Evolutionary conservation across 164 flowering plant species (phyloP).

Genomic region (Magnolia changhungtana): DNA sequence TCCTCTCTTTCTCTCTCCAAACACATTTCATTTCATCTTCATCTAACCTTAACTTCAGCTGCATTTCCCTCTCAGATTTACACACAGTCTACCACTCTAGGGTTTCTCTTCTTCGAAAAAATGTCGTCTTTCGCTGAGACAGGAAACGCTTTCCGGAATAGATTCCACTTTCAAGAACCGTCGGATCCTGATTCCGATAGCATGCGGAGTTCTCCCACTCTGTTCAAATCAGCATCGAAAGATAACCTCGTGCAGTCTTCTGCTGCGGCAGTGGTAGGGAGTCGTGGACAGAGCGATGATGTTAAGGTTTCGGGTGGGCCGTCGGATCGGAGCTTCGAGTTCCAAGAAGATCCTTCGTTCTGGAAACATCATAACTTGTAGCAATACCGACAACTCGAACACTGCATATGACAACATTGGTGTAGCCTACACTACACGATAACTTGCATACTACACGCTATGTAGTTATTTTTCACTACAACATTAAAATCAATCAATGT

Average conservation of each 20-base stretch:
- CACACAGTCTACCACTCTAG: not conserved
- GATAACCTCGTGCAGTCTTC: slow-evolving; percentile 23
- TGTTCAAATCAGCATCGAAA: slow-evolving; percentile 39
- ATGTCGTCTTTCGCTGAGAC: slow-evolving; percentile 72
- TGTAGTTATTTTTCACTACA: too few relatives aligned
- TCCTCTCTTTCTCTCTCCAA: not conserved
- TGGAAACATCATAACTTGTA: slow-evolving; percentile 72
- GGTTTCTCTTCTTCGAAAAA: not conserved
- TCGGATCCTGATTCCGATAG: slow-evolving; percentile 23
- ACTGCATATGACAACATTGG: too few relatives aligned
- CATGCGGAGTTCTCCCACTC: slow-evolving; percentile 43
- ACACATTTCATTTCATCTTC: not conserved
- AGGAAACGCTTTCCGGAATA: slow-evolving; percentile 56
- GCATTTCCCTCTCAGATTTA: not conserved
- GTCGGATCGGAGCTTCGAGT: slow-evolving; percentile 55
- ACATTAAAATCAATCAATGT: too few relatives aligned
- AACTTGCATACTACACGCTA: too few relatives aligned
- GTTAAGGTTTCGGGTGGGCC: slow-evolving; percentile 9
- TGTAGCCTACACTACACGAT: too few relatives aligned
- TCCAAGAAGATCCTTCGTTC: slow-evolving; percentile 76
- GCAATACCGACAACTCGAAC: too few relatives aligned
- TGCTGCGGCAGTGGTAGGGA: slow-evolving; percentile 12
- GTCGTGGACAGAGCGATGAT: slow-evolving; percentile 27
- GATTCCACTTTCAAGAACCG: slow-evolving; percentile 56
- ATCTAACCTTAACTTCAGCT: not conserved